Percentiles rank a stretch among this genome's conserved stretches.
These are phyloP conservation scores for Dendrobium officinale DNA, from an alignment of 106 monocot species.

Conservation along the genomic window DNA sequence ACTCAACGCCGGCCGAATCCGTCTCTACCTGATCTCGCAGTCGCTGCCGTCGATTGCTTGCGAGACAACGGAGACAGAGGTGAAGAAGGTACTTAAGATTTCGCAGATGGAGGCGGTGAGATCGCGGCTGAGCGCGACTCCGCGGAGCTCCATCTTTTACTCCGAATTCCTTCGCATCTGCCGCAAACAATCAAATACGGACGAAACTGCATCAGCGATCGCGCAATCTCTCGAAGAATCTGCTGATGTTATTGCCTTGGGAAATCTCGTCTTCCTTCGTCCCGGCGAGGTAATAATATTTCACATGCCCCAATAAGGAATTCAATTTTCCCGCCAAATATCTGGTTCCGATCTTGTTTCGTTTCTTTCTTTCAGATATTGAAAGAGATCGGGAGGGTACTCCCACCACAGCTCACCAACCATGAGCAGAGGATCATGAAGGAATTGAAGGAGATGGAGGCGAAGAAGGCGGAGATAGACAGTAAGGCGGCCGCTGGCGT, in stretches of 20 bases:
- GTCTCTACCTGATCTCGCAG: background rate
- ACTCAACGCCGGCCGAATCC: background rate
- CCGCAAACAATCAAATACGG: background rate
- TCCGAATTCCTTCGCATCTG: background rate
- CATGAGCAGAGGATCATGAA: background rate
- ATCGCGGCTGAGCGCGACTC: background rate
- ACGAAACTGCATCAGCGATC: background rate
- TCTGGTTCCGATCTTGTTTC: background rate
- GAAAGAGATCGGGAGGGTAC: background rate
- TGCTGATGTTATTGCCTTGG: background rate
- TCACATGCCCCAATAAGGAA: background rate
- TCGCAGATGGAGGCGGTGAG: slow-evolving; percentile 4
- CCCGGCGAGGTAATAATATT: slow-evolving; percentile 1
- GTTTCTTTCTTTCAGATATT: background rate
- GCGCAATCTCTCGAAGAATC: slow-evolving; percentile 3
- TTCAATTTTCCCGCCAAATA: background rate
- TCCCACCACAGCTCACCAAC: background rate
- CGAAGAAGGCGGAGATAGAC: slow-evolving; percentile 11
- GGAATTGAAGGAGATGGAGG: slow-evolving; percentile 8
- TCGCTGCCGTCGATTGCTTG: background rate
- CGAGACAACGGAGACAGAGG: background rate
- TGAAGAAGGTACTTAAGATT: background rate
- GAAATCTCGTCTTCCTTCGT: slow-evolving; percentile 5
- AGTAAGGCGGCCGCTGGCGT: background rate
- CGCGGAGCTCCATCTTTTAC: background rate